Conservation (phyloP, 306 rosid species). For the Gastrolobium villosum region DNA sequence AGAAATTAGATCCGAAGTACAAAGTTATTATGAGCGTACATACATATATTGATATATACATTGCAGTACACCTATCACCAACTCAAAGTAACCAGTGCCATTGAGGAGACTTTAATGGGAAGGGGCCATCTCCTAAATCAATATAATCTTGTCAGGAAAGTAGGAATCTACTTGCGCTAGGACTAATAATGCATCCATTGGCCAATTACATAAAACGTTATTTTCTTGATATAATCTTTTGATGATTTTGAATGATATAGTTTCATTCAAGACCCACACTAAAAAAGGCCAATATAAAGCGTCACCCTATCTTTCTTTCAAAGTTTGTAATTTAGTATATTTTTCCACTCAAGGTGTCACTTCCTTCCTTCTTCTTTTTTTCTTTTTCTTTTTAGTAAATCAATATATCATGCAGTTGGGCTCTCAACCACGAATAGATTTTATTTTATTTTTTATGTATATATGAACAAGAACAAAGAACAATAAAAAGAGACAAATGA, state of each 20-base stretch:
- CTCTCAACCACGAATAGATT: neutral
- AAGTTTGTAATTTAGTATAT: conserved; percentile 9
- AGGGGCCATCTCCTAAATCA: conserved; percentile 13
- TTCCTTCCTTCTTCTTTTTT: neutral
- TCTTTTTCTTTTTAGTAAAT: neutral
- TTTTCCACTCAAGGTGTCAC: conserved; percentile 8
- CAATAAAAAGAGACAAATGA: neutral
- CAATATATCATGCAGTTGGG: neutral
- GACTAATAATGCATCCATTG: conserved; percentile 20
- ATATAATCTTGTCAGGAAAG: neutral
- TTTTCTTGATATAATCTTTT: conserved; percentile 33
- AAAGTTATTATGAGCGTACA: neutral
- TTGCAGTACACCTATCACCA: conserved; percentile 48
- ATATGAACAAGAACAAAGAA: neutral
- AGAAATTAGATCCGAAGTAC: neutral
- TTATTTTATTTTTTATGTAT: no score
- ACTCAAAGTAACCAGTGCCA: conserved; percentile 35
- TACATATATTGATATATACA: neutral
- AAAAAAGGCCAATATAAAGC: conserved; percentile 41
- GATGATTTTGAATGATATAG: conserved; percentile 33
- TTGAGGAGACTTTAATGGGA: conserved; percentile 39
- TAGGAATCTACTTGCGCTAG: conserved; percentile 13
- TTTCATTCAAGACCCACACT: conserved; percentile 48
- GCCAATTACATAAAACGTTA: neutral
- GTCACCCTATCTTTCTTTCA: conserved; percentile 29